phyloP scores from a whole-genome alignment of 345 rosid genomes.

The Euphorbia tirucalli region DNA sequence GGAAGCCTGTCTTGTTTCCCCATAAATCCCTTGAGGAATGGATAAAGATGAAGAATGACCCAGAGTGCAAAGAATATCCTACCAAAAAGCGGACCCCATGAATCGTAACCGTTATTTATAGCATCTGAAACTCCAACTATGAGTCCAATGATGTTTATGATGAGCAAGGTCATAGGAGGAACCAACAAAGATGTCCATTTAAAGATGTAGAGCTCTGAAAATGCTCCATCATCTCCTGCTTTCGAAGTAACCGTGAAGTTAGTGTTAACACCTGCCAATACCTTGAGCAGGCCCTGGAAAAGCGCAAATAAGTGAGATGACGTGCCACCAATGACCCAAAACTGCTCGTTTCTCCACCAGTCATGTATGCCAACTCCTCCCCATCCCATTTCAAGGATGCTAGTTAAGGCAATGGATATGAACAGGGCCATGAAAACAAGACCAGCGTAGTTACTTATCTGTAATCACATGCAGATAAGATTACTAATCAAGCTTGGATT shows the following conservation, averaged over 20 bases:
- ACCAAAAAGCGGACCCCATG: conserved; percentile 72
- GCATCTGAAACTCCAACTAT: conserved; percentile 59
- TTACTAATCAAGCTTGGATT: background rate
- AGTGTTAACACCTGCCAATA: conserved; percentile 61
- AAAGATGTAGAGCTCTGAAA: conserved; percentile 59
- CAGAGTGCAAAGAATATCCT: conserved; percentile 55
- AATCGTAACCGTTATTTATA: conserved; percentile 59
- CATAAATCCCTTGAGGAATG: conserved; percentile 59
- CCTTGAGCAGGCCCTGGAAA: conserved; percentile 69
- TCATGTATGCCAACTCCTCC: conserved; percentile 70
- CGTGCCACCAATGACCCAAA: conserved; percentile 71
- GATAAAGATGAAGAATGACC: conserved; percentile 65
- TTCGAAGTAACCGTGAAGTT: conserved; percentile 67
- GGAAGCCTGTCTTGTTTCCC: conserved; percentile 63
- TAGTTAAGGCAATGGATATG: conserved; percentile 58
- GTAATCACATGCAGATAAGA: conserved; percentile 15
- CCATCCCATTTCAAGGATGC: conserved; percentile 71
- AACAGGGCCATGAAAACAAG: conserved; percentile 56
- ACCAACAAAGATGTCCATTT: conserved; percentile 64
- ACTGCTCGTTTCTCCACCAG: conserved; percentile 81
- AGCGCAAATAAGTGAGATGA: conserved; percentile 67
- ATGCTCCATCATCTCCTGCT: conserved; percentile 59
- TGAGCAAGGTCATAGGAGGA: conserved; percentile 55
- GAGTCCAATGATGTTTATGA: conserved; percentile 57
- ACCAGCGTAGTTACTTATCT: conserved; percentile 62